These are phyloP conservation scores for Senna siamea DNA, from an alignment of 306 rosid species.

Conservation along the genomic window DNA sequence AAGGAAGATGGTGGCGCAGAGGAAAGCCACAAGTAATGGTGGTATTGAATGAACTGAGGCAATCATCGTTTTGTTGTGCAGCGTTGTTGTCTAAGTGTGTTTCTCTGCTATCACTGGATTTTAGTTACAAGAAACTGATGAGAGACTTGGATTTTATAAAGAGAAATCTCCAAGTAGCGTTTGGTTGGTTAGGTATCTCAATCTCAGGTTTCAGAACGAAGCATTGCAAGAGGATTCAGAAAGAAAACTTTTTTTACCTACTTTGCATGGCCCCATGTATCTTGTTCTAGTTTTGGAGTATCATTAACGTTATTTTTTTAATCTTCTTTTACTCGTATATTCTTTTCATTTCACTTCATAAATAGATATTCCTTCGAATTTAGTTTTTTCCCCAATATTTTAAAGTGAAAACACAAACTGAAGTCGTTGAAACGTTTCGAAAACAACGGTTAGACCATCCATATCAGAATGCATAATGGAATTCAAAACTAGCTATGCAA, in stretches of 20 bases:
- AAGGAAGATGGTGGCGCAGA: conserved; percentile 44
- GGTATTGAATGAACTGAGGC: conserved; percentile 37
- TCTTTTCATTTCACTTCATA: neutral
- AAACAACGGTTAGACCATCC: conserved; percentile 1
- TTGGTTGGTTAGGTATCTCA: conserved; percentile 42
- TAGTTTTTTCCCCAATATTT: too few relatives aligned
- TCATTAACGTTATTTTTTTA: conserved; percentile 37
- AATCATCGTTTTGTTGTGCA: neutral
- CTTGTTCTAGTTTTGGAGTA: conserved; percentile 40
- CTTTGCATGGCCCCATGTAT: conserved; percentile 44
- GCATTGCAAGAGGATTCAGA: conserved; percentile 29
- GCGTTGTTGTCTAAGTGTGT: too few relatives aligned
- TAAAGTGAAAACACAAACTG: conserved; percentile 10
- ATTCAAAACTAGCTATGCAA: too few relatives aligned
- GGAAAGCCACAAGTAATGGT: conserved; percentile 37
- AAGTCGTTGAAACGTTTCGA: neutral
- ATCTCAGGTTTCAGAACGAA: conserved; percentile 34
- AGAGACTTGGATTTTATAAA: conserved; percentile 27
- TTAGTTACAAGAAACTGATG: conserved; percentile 24
- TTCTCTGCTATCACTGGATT: neutral
- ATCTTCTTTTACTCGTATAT: neutral
- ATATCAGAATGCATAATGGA: neutral
- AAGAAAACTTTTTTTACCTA: conserved; percentile 35
- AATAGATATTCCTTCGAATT: too few relatives aligned
- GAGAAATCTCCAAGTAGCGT: conserved; percentile 22